A percentile compares a stretch with the other conserved stretches of the same genome.
Conservation (phyloP, 129 eudicot species). For the Dittrichia graveolens region DNA sequence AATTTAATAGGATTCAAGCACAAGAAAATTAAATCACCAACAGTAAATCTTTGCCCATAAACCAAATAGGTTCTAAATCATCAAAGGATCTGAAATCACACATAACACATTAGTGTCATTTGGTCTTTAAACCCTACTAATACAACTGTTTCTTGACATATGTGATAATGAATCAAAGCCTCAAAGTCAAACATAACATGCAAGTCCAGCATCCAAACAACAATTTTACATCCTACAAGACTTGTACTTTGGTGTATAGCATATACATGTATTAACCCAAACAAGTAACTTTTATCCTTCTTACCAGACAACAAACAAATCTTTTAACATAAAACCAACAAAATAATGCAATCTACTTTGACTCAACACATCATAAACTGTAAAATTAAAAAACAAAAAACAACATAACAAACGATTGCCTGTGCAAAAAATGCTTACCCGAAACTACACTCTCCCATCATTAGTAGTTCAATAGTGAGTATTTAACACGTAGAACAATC, state of each 20-base stretch:
- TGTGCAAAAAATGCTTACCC: slow-evolving; percentile 43
- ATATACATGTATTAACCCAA: slow-evolving; percentile 45
- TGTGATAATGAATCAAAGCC: too few species aligned
- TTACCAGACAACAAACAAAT: slow-evolving; percentile 32
- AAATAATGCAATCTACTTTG: slow-evolving; percentile 27
- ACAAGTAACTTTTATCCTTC: slow-evolving; percentile 26
- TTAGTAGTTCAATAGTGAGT: slow-evolving; percentile 81
- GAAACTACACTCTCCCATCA: slow-evolving; percentile 21
- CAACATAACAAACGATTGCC: slow-evolving; percentile 26
- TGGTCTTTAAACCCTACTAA: too few species aligned
- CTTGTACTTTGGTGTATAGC: slow-evolving; percentile 34
- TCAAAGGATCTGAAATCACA: neutral
- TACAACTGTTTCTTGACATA: too few species aligned
- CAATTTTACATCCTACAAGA: slow-evolving; percentile 28
- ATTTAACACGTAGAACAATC: slow-evolving; percentile 73
- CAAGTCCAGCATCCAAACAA: slow-evolving; percentile 10
- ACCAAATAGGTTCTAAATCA: too few species aligned
- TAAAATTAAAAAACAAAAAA: neutral
- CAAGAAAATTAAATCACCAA: too few species aligned
- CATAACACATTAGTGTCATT: neutral
- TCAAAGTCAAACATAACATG: neutral
- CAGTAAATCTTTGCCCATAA: too few species aligned
- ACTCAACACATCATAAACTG: slow-evolving; percentile 11
- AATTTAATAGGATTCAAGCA: too few species aligned
- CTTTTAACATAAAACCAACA: slow-evolving; percentile 30